Evolutionary conservation across 345 rosid genomes (phyloP), one percentile per base, ranked within the genome.

Genomic region (Pugionium cornutum): DNA sequence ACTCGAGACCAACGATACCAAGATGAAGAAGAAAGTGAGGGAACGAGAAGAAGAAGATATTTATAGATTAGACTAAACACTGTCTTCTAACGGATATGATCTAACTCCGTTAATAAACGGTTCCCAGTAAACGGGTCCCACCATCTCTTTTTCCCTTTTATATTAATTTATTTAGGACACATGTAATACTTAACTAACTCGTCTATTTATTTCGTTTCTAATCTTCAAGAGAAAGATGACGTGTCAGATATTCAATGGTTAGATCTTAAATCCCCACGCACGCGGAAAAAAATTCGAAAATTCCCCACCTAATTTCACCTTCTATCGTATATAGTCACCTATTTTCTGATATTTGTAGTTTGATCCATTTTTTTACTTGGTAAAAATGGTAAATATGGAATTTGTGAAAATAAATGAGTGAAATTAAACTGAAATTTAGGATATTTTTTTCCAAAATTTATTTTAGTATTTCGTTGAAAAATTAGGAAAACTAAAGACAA

Each of bases 21-120:
- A 18, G 18, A 4, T 4, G 34, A 40, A 4, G 54, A 46, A 45
- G 52, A 61, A 57, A 60, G 61, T 44, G 44, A 40, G 9, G n/a
- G 69, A 55, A 36, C 50, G 46, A 42, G 8, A 31, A 45, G 68
- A 44, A 35, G 56, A 57, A 72, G 49, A 66, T 59, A 74, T 77
- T 62, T 60, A 80, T 67, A 80, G 65, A 74, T 58, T 37, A 46
- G 55, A 74, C 77, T 66, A 46, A 11, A 53, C 63, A 67, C 73
- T 37, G 68, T 53, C 58, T 61, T 60, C 40, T 73, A 58, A 72
- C 71, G 71, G 76, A 43, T 44, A 44, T 27, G 8, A 52, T 61
- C 57, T 74, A 59, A 73, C 77, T 53, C 68, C 62, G 68, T 73
- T 73, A 60, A 37, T 58, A 18, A 52, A 64, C 68, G 40, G 48